Conservation (phyloP, 73 alveolate genomes). For the Paramecium biaurelia region DNA sequence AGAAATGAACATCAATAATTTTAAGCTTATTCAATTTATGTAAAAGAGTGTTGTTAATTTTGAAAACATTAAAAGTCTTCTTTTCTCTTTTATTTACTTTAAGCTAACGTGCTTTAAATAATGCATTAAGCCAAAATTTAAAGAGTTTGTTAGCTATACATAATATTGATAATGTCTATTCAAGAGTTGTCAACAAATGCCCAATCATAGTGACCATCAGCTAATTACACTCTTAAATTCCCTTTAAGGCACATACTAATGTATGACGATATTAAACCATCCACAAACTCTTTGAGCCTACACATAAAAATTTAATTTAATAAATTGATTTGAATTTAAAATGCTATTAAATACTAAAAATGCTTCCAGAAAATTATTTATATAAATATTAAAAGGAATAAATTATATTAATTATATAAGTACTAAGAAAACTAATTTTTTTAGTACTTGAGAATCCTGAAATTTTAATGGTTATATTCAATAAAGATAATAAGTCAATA, state of each 20-base stretch:
- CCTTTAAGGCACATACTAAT: neutral
- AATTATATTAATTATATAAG: neutral
- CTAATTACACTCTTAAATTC: neutral
- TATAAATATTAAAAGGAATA: neutral
- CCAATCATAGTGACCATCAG: constrained; percentile 10
- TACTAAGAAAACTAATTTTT: too few species aligned
- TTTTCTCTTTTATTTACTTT: neutral
- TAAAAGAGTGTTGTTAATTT: neutral
- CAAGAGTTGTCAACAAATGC: constrained; percentile 19
- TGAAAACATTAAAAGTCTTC: neutral
- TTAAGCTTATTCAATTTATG: neutral
- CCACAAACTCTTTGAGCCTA: neutral
- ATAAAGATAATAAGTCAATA: too few species aligned
- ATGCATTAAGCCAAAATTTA: neutral
- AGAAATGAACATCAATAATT: neutral
- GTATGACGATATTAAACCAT: neutral
- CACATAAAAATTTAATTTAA: neutral
- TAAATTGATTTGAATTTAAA: neutral
- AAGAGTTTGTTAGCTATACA: neutral
- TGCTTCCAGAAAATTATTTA: neutral
- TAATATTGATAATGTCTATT: neutral
- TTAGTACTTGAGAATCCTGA: too few species aligned
- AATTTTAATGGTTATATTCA: too few species aligned
- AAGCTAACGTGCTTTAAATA: neutral
- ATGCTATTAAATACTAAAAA: neutral